phyloP scores from a whole-genome alignment of 305 asterid species.

The Ajuga reptans region DNA sequence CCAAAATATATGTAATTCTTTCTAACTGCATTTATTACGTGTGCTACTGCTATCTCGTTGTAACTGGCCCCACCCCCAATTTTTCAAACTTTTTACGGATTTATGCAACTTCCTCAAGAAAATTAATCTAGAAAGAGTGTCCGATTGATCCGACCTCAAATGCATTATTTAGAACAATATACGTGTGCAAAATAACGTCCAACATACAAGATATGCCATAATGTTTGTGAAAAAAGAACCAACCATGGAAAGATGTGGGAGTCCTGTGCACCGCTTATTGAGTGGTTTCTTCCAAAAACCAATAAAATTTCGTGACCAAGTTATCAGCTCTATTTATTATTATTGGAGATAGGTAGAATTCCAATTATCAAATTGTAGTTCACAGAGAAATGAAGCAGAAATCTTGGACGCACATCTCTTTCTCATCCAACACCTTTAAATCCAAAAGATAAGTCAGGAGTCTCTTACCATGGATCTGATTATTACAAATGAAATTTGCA shows the following conservation, averaged over 20 bases:
- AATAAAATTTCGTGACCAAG: not conserved
- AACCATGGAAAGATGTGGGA: not conserved
- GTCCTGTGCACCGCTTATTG: not conserved
- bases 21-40: not conserved
- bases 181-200: not conserved
- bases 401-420: too few relatives aligned
- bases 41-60: not conserved
- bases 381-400: not conserved
- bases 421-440: too few relatives aligned
- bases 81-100: not conserved
- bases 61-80: not conserved
- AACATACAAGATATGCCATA: not conserved
- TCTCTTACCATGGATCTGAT: not conserved
- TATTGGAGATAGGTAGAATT: not conserved
- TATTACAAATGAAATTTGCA: not conserved
- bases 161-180: not conserved
- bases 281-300: not conserved
- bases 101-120: not conserved
- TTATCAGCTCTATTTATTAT: not conserved
- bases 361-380: not conserved
- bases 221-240: not conserved
- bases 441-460: not conserved
- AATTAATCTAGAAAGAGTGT: not conserved
- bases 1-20: conserved; percentile 4
- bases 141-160: not conserved